Conservation (phyloP, 176 grass and related monocot species). For the Raddia distichophylla region DNA sequence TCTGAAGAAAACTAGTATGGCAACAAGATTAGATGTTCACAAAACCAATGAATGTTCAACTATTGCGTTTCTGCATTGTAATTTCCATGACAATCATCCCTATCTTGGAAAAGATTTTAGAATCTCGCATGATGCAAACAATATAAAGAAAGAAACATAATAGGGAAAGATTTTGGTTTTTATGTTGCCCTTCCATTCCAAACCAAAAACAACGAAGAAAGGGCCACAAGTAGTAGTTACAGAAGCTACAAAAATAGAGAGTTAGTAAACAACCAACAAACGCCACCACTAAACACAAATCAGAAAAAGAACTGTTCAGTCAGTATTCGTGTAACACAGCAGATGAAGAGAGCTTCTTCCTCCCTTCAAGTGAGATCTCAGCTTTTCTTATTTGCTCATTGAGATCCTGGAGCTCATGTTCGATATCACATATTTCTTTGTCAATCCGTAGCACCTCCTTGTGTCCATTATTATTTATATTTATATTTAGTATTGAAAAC, state of each 20-base stretch:
- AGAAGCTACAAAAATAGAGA: slow-evolving; percentile 28
- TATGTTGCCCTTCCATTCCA: slow-evolving; percentile 38
- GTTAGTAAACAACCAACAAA: slow-evolving; percentile 26
- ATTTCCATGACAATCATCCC: not conserved
- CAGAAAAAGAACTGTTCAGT: slow-evolving; percentile 41
- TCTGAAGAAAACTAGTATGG: not conserved
- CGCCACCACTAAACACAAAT: slow-evolving; percentile 31
- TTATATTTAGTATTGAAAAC: no score
- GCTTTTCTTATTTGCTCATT: slow-evolving; percentile 60
- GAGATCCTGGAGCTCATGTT: slow-evolving; percentile 62
- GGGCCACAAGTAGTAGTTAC: slow-evolving; percentile 41
- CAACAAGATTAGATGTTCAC: not conserved
- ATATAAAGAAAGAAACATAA: not conserved
- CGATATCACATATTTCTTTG: slow-evolving; percentile 52
- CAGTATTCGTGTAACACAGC: slow-evolving; percentile 24
- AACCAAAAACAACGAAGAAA: slow-evolving; percentile 62
- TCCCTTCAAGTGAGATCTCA: slow-evolving; percentile 55
- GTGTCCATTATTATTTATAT: no score
- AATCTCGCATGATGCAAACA: not conserved
- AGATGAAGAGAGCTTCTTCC: slow-evolving; percentile 42
- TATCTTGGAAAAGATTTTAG: not conserved
- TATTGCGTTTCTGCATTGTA: not conserved
- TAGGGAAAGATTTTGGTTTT: not conserved
- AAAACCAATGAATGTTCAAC: not conserved
- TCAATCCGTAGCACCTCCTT: slow-evolving; percentile 25